Percentiles rank a stretch among this genome's conserved stretches.
Evolutionary conservation across 305 asterid genomes (phyloP).

Genomic region (Solanum chacoense): DNA sequence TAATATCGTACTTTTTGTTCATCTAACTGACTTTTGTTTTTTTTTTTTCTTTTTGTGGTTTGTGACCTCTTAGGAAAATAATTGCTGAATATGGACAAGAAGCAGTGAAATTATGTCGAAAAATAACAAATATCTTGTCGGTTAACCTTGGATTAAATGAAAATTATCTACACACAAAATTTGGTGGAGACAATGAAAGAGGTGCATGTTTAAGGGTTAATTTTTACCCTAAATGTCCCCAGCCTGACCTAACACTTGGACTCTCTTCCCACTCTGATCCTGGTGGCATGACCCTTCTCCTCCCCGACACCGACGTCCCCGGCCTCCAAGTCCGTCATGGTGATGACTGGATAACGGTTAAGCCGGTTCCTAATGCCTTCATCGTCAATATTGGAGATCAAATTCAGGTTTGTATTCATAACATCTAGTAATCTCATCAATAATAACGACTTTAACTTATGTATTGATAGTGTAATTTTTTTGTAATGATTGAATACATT

Average conservation of each 20-base stretch:
- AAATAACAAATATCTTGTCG: conserved; percentile 42
- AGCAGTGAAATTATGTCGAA: conserved; percentile 34
- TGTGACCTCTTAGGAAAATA: conserved; percentile 29
- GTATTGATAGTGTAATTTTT: neutral
- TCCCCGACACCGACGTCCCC: neutral
- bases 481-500: neutral
- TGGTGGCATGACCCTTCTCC: conserved; percentile 27
- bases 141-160: conserved; percentile 55
- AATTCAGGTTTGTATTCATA: neutral
- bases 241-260: conserved; percentile 76
- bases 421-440: neutral
- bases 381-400: neutral
- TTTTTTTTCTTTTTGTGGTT: neutral
- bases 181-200: conserved; percentile 41
- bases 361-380: neutral
- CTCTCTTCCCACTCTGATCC: conserved; percentile 81
- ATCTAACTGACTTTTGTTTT: neutral
- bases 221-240: conserved; percentile 88
- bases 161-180: conserved; percentile 39
- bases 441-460: neutral
- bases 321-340: neutral
- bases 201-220: conserved; percentile 63
- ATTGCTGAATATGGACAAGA: conserved; percentile 41
- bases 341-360: neutral
- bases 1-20: neutral